Base-by-base conservation (phyloP, 2,329 filamentous ascomycete species). In the Lasiodiplodia hormozganensis region DNA sequence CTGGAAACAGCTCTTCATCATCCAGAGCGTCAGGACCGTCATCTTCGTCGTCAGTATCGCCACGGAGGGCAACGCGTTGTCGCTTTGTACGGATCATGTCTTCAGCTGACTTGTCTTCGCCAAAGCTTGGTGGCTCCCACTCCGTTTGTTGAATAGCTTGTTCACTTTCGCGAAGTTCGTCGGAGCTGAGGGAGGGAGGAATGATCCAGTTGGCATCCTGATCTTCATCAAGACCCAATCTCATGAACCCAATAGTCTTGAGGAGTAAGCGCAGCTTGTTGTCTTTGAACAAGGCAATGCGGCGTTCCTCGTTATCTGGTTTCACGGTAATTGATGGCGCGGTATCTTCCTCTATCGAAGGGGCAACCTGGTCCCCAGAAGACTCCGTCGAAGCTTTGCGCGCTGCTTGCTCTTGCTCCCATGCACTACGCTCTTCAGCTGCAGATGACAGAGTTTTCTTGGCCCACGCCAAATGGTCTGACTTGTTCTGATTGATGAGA, bases 261-360 rank as follows among this genome's bases (percentile, higher is more conserved):
- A 98, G 91, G 3, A 99, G 86, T 1, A 98, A 88, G 40, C 94
- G 91, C 2, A 98, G 85, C 74, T 95, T 90, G 11, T 92, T 90
- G 78, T 98, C 96, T 76, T 93, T 96, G 83, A 96, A 96, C 80
- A 97, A 89, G 31, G 93, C 91, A 25, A 85, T 86, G 62, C 89
- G 89, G 51, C 89, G 88, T 60, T 87, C 85, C 56, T 92, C 88
- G 52, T 87, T 88, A 68, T 91, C 88, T 0, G 91, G 85, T 62
- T 85, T 86, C 71, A 73, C 71, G 7, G 78, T 73, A 69, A 88
- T 87, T 7, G 83, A 76, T 0, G 88, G 85, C 2, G 84, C 73
- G 62, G 82, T 79, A 65, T 82, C 68, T 72, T 77, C 69, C 31
- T 71, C 70, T 12, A 18, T 21, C 11, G 53, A 36, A 11, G 68